Conservation (phyloP, 768 basidiomycete genomes). For the Coprinellus aureogranulatus region DNA sequence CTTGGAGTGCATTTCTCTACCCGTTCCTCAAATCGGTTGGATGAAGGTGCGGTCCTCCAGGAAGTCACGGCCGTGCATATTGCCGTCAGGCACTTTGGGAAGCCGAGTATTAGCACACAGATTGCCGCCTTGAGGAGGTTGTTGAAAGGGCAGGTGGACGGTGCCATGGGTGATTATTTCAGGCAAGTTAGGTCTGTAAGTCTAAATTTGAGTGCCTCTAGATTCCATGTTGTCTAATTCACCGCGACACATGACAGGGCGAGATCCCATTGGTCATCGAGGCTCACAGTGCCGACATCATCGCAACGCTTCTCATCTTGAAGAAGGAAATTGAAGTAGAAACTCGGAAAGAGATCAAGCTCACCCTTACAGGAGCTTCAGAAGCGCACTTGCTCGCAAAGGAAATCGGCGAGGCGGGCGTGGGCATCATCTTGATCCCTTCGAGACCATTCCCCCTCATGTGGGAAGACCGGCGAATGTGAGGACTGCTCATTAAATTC, state of each 20-base stretch:
- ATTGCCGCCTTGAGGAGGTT: slow-evolving; percentile 70
- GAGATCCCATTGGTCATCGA: slow-evolving; percentile 72
- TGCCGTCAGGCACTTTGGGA: slow-evolving; percentile 46
- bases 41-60: slow-evolving; percentile 61
- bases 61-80: slow-evolving; percentile 68
- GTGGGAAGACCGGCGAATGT: slow-evolving; percentile 76
- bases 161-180: slow-evolving; percentile 44
- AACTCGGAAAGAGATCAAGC: slow-evolving; percentile 41
- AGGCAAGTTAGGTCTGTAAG: slow-evolving; percentile 43
- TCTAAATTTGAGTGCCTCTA: background rate
- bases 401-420: slow-evolving; percentile 52
- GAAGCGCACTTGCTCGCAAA: slow-evolving; percentile 71
- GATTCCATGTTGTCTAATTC: background rate
- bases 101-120: slow-evolving; percentile 74
- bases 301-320: slow-evolving; percentile 70
- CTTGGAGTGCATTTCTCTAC: slow-evolving; percentile 66
- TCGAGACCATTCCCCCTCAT: slow-evolving; percentile 65
- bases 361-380: slow-evolving; percentile 64
- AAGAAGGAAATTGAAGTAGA: slow-evolving; percentile 59
- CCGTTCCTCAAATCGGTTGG: slow-evolving; percentile 56
- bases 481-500: slow-evolving; percentile 18
- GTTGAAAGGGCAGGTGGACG: slow-evolving; percentile 44
- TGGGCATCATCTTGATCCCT: slow-evolving; percentile 51
- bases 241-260: too few species aligned
- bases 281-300: slow-evolving; percentile 76